Percentiles rank a stretch among this genome's conserved stretches.
Conservation (phyloP, 2,329 filamentous ascomycete genomes). For the Penicillium expansum region DNA sequence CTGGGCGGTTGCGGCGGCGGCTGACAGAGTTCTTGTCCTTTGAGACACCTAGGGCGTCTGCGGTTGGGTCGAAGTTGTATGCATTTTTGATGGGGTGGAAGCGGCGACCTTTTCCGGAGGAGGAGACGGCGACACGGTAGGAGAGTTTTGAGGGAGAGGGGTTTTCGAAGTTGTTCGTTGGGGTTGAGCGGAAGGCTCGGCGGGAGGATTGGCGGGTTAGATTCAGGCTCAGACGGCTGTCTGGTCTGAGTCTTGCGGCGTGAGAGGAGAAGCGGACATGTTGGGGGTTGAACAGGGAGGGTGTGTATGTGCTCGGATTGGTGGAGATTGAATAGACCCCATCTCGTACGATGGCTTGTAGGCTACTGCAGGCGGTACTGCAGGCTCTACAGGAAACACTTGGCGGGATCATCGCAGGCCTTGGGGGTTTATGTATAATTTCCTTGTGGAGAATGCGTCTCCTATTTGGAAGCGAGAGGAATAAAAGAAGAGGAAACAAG, state of each 20-base stretch:
- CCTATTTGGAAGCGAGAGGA: not conserved
- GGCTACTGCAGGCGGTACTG: constrained; percentile 35
- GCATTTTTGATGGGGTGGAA: constrained; percentile 68
- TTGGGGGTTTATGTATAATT: not conserved
- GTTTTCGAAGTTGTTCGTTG: not conserved
- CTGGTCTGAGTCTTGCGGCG: not conserved
- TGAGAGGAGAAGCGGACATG: not conserved
- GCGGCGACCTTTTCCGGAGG: constrained; percentile 67
- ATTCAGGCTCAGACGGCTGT: not conserved
- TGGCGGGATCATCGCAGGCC: constrained; percentile 30
- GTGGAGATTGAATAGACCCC: constrained; percentile 18
- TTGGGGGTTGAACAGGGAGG: not conserved
- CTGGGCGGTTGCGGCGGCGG: constrained; percentile 63
- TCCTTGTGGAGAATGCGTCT: not conserved
- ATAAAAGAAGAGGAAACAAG: not conserved
- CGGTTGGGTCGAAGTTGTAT: constrained; percentile 65
- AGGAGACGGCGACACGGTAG: constrained; percentile 72
- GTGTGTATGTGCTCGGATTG: constrained; percentile 8
- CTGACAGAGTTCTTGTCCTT: constrained; percentile 49
- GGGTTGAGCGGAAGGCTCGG: constrained; percentile 3
- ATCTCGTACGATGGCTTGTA: constrained; percentile 28
- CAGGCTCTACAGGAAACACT: constrained; percentile 32
- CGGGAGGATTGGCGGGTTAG: not conserved
- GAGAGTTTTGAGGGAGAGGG: constrained; percentile 48
- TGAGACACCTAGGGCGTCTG: constrained; percentile 39